Base-by-base conservation (phyloP, 352 stramenopile genomes). In the Globisporangium uncinulatum region DNA sequence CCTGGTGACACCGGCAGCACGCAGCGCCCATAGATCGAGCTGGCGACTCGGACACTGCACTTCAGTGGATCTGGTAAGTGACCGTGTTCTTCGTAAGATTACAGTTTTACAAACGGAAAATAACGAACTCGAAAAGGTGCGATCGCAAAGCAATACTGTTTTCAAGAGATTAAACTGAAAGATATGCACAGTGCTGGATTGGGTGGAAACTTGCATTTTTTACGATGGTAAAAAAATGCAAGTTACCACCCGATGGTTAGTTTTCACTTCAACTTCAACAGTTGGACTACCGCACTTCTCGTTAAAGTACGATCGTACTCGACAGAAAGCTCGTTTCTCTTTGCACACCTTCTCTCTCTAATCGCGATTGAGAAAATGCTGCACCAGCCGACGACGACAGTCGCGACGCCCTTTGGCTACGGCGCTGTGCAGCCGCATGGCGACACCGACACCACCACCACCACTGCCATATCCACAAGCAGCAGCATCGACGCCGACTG, bases 361-460 rank as follows among this genome's bases (percentile, higher is more conserved):
- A 48, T 39, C 11, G 24, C 4, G 24, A 29, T 29, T 29, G 36
- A 9, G 7, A 51, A 45, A 19, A 73, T 70, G 57, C 61, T 69
- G 49, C 54, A 60, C 31, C 41, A 48, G 53, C 52, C 39, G 19
- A 57, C 31, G 57, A 69, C 50, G 49, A 65, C 79, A 19, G 82
- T 92, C 10, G 69, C 75, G 34, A 92, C 82, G 32, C 82, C 82
- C 1, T 89, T 87, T 63, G 82, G 82, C 62, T 83, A 87, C 51
- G 82, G 82, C 6, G 71, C 74, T 2, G 56, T 91, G 24, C 71
- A 69, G 20, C 41, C 65, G 3, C 44, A 58, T 20, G 63, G 70
- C 17, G 69, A 70, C 29, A 39, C 21, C 46, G 13, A 44, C 15
- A 45, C 39, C 6, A 29, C 19, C 46, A 63, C 31, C 32, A 57